phyloP scores from a whole-genome alignment of 148 eudicot genomes.

The Camellia granthamiana region DNA sequence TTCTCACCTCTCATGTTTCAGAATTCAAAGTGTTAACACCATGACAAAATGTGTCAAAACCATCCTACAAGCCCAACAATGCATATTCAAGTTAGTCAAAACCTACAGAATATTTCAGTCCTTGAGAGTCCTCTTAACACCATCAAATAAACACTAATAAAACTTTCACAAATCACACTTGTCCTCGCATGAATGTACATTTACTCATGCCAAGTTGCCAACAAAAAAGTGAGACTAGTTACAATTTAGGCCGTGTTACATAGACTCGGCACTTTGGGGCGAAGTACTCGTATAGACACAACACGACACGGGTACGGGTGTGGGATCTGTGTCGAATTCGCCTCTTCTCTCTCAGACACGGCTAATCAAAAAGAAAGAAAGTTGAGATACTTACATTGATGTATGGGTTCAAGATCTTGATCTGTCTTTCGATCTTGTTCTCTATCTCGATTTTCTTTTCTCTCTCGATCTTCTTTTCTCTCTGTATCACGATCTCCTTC shows the following conservation, averaged over 20 bases:
- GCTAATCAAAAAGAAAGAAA: too few relatives aligned
- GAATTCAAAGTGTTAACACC: constrained; percentile 88
- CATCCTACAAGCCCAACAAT: constrained; percentile 60
- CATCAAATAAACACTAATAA: not conserved
- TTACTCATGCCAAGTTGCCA: not conserved
- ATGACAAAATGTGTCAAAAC: constrained; percentile 67
- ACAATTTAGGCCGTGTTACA: not conserved
- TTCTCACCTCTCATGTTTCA: constrained; percentile 79
- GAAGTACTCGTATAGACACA: too few relatives aligned
- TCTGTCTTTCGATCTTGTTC: too few relatives aligned
- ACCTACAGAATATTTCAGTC: not conserved
- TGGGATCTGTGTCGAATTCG: not conserved
- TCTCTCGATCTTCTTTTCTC: too few relatives aligned
- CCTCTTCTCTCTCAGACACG: too few relatives aligned
- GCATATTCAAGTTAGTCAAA: constrained; percentile 5
- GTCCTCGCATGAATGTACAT: not conserved
- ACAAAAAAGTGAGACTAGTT: constrained; percentile 7
- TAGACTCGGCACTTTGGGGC: not conserved
- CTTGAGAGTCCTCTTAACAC: not conserved
- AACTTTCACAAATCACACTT: not conserved
- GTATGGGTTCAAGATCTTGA: too few relatives aligned
- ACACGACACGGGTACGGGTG: too few relatives aligned
- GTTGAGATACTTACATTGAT: too few relatives aligned
- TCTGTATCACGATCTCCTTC: too few relatives aligned
- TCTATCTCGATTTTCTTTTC: too few relatives aligned